Evolutionary conservation across 164 flowering plant genomes (phyloP).

Genomic region (Kalanchoe fedtschenkoi): DNA sequence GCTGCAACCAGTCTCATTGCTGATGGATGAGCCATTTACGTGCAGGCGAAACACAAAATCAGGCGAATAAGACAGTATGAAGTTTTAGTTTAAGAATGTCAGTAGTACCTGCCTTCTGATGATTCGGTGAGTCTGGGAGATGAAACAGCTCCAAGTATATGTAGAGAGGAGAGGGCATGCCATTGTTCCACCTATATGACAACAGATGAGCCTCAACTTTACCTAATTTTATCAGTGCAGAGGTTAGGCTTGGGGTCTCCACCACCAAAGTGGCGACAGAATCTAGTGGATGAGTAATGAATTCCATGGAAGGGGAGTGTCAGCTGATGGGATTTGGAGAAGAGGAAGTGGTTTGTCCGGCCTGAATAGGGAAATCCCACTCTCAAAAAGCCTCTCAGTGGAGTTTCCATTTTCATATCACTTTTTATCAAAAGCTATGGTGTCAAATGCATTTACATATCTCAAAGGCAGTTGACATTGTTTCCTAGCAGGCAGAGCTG

Average conservation of each 20-base stretch:
- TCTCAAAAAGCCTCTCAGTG: background rate
- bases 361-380: slow-evolving; percentile 3
- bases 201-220: background rate
- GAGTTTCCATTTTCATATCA: background rate
- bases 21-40: background rate
- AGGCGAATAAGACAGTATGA: too few species aligned
- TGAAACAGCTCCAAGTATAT: background rate
- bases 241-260: background rate
- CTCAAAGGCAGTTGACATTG: too few species aligned
- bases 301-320: background rate
- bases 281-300: slow-evolving; percentile 3
- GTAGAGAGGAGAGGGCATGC: background rate
- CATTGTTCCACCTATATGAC: background rate
- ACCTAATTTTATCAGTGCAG: background rate
- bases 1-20: background rate
- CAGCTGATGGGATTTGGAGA: background rate
- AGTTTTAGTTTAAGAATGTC: too few species aligned
- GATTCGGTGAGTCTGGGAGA: background rate
- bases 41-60: too few species aligned
- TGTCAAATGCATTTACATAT: slow-evolving; percentile 2
- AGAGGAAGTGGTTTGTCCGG: background rate
- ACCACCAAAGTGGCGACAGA: background rate
- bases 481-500: too few species aligned
- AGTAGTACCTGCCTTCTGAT: background rate
- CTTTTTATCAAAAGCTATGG: slow-evolving; percentile 2